Evolutionary conservation across 1,284 basidiomycete genomes (phyloP), one percentile per base, ranked within the genome.

Genomic region (Ustilago crameri): DNA sequence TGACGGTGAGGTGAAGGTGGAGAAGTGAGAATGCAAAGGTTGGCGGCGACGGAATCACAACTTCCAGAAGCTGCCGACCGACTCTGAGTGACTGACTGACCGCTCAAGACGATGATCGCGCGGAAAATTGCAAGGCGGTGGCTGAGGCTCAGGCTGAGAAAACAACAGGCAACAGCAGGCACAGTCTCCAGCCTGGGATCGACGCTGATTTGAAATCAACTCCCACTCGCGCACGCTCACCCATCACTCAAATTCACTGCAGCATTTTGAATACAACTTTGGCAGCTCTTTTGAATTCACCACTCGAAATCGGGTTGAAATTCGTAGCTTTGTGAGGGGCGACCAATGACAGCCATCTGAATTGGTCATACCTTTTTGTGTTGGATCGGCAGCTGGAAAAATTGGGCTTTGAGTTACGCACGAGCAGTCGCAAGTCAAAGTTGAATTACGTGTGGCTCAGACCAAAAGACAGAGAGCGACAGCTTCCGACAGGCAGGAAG

Each of bases 331-430:
- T 9, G n/a, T 41, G 23, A 37, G 20, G 38, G 40, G 34, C 54
- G 60, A 60, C 67, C 67, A 70, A 70, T 70, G 57, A 61, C 57
- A 70, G 57, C 48, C 46, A n/a, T 50, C 42, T 55, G 53, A 70
- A 70, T 70, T 70, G 67, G 56, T 69, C 66, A 60, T 52, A 60
- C 30, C 30, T 30, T 30, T 30, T 32, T 27, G n/a, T 37, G 23
- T 18, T 27, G 48, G 34, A 57, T 50, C 47, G 42, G 43, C 47
- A 46, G 24, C 32, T 22, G 9, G 18, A 48, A 43, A 51, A 18
- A 35, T 30, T 40, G 35, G 40, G 35, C 35, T 17, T 37, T 37
- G n/a, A n/a, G n/a, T 44, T 34, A 63, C 60, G 60, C 61, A 64
- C 54, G 61, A 43, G 45, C 37, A 38, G 23, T 17, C 30, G 30